Evolutionary conservation across 2,329 filamentous ascomycete genomes (phyloP).

Genomic region (Ambrosiella cleistominuta): DNA sequence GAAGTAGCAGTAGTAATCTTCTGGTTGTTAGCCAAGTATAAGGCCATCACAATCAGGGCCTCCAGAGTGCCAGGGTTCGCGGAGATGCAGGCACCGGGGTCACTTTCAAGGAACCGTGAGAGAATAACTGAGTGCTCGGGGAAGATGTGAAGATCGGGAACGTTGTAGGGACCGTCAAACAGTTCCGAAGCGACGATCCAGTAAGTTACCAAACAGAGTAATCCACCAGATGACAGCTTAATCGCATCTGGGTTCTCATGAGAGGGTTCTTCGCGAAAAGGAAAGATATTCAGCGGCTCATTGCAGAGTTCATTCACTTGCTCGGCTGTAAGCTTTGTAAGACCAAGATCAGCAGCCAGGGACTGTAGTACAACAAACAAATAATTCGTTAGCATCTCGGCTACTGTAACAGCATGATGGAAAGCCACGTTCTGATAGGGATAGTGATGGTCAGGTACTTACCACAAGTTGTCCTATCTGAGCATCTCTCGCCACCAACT

Average conservation of each 20-base stretch:
- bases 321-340: conserved; percentile 28
- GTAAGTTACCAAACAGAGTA: conserved; percentile 41
- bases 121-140: conserved; percentile 40
- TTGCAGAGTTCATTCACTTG: conserved; percentile 30
- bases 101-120: conserved; percentile 33
- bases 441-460: conserved; percentile 18
- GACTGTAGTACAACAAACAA: conserved; percentile 26
- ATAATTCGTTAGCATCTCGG: conserved; percentile 1
- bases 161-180: conserved; percentile 37
- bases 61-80: conserved; percentile 38
- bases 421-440: neutral
- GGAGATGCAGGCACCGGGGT: conserved; percentile 31
- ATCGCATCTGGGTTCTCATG: conserved; percentile 32
- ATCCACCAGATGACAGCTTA: conserved; percentile 39
- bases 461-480: conserved; percentile 57
- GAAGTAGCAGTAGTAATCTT: conserved; percentile 22
- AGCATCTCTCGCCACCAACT: conserved; percentile 42
- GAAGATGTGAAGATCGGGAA: conserved; percentile 38
- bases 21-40: conserved; percentile 38
- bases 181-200: conserved; percentile 44
- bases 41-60: conserved; percentile 39
- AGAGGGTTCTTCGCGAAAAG: conserved; percentile 29
- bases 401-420: neutral
- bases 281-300: conserved; percentile 25
- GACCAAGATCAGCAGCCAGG: conserved; percentile 43